Evolutionary conservation across 176 grass and related monocot genomes (phyloP).

Genomic region (Olyra latifolia): DNA sequence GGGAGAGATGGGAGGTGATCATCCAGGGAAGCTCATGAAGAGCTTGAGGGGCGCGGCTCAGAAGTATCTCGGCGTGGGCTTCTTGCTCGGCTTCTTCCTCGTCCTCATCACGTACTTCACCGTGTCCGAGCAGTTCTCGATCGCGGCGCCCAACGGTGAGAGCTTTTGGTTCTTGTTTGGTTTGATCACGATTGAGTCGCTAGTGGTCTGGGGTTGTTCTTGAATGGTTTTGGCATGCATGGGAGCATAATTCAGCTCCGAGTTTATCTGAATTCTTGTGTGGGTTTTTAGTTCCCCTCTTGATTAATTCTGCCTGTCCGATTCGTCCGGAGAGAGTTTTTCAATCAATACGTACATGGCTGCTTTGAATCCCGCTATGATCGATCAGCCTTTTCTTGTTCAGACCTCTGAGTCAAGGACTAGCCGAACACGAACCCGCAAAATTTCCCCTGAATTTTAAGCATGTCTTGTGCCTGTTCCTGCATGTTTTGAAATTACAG

Average conservation of each 20-base stretch:
- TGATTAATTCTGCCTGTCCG: background rate
- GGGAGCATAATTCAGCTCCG: background rate
- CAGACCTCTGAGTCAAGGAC: background rate
- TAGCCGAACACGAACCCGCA: background rate
- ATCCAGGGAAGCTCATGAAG: slow-evolving; percentile 57
- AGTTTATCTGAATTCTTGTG: background rate
- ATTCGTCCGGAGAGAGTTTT: background rate
- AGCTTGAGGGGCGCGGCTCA: slow-evolving; percentile 50
- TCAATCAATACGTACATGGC: background rate
- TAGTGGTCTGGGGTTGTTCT: background rate
- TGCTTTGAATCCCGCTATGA: background rate
- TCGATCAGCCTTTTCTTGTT: background rate
- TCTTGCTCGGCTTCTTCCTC: slow-evolving; percentile 81
- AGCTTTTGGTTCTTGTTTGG: background rate
- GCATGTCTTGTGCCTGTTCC: background rate
- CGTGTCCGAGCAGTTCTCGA: slow-evolving; percentile 63
- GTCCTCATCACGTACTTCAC: slow-evolving; percentile 78
- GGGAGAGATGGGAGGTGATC: slow-evolving; percentile 46
- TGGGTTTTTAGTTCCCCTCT: background rate
- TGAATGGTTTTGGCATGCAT: background rate
- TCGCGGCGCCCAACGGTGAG: slow-evolving; percentile 70
- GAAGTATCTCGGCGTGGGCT: slow-evolving; percentile 54
- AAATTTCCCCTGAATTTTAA: background rate
- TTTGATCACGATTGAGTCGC: background rate
- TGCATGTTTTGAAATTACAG: background rate